phyloP scores from a whole-genome alignment of 441 rosid species.

The Manihot esculenta region DNA sequence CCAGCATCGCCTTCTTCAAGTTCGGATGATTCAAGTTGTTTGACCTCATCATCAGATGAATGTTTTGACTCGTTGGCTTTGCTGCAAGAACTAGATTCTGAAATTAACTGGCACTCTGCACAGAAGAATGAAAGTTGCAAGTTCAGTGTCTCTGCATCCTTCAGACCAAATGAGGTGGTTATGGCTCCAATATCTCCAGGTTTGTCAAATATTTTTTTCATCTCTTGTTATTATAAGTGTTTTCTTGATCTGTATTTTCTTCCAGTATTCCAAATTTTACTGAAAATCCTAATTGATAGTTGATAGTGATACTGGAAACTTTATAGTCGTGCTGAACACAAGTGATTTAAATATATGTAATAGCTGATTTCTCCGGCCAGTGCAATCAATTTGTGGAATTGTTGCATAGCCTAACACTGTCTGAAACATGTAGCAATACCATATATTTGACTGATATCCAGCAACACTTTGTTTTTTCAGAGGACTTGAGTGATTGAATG shows the following conservation, averaged over 20 bases:
- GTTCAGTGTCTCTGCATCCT: slow-evolving; percentile 29
- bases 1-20: slow-evolving; percentile 46
- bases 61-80: slow-evolving; percentile 43
- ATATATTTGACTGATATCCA: too few relatives aligned
- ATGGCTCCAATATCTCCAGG: slow-evolving; percentile 40
- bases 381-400: background rate
- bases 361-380: background rate
- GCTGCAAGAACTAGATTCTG: slow-evolving; percentile 40
- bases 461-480: too few relatives aligned
- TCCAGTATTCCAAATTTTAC: background rate
- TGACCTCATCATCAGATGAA: slow-evolving; percentile 48
- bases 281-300: background rate
- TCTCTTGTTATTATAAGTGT: background rate
- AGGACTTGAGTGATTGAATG: too few relatives aligned
- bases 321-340: background rate
- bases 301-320: background rate
- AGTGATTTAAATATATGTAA: background rate
- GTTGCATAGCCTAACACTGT: background rate
- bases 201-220: slow-evolving; percentile 11
- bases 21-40: slow-evolving; percentile 54
- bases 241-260: background rate
- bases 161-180: slow-evolving; percentile 27
- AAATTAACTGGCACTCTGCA: slow-evolving; percentile 7
- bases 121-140: slow-evolving; percentile 22
- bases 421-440: too few relatives aligned